Base-by-base conservation (phyloP, 2,329 filamentous ascomycete genomes). In the Epichloe aotearoae region DNA sequence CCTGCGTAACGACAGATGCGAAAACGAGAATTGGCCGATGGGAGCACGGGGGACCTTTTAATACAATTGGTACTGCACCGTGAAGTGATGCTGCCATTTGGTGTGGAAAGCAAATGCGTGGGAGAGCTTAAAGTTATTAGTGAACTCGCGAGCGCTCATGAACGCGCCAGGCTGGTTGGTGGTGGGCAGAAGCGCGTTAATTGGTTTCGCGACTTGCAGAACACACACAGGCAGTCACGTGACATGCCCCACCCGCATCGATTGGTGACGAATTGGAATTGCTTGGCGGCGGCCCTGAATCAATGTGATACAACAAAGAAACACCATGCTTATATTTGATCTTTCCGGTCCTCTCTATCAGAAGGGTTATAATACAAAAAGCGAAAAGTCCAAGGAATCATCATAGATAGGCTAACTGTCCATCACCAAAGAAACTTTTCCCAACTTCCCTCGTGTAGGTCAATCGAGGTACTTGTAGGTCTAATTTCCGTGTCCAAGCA, bases 131-230 rank as follows among this genome's bases (percentile, higher is more conserved):
- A 19, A 19, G 19, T 19, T 19, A 19, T n/a, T 26, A 11, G 40
- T 44, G 42, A 23, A 14, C 26, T 12, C 15, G 23, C 17, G 42
- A n/a, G n/a, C 26, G 42, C n/a, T 34, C 44, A 67, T 65, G 64
- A 66, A 66, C 67, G 65, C 67, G 64, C 60, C 55, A 30, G 3
- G 52, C 33, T 52, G 20, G 5, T 5, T 23, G 19, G 55, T 54
- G 19, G 55, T 54, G 66, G 66, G 66, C 65, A 67, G 64, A 60
- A 63, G 57, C 66, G 67, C 67, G 66, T 69, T 66, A 67, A 69
- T 64, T 61, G 63, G 53, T 55, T 56, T 58, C 55, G 57, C 53
- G 23, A 30, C 23, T 30, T 30, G 20, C 41, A 4, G 12, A n/a
- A 14, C 36, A n/a, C 14, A 7, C 7, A 23, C 41, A 36, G 5